A percentile compares a stretch with the other conserved stretches of the same genome.
phyloP scores from a whole-genome alignment of 805 yeast species.

The Ogataea saltuana region DNA sequence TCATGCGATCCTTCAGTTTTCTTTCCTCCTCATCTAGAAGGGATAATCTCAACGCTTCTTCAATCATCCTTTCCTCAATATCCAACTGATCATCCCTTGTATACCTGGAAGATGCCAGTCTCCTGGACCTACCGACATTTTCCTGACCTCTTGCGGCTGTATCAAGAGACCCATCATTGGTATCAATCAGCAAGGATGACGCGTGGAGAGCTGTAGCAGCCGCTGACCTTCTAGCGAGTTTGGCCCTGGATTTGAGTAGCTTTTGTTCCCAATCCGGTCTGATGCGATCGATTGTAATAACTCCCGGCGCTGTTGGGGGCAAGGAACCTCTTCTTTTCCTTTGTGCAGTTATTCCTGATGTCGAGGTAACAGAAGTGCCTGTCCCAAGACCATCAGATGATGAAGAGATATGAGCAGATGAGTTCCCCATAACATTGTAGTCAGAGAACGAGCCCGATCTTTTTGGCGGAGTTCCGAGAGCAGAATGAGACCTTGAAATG shows the following conservation, averaged over 20 bases:
- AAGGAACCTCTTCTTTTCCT: conserved; percentile 52
- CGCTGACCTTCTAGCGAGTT: conserved; percentile 83
- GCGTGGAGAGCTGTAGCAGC: conserved; percentile 95
- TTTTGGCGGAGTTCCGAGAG: conserved; percentile 31
- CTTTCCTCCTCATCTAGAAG: conserved; percentile 68
- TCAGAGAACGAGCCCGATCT: conserved; percentile 13
- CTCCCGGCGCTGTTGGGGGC: conserved; percentile 67
- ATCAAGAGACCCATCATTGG: conserved; percentile 5
- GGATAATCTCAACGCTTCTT: conserved; percentile 78
- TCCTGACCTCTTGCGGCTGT: conserved; percentile 2
- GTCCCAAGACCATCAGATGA: conserved; percentile 2
- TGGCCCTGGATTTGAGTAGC: conserved; percentile 68
- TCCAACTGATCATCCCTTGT: conserved; percentile 37
- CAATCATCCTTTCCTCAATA: conserved; percentile 75
- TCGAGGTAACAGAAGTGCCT: background rate
- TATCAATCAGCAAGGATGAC: conserved; percentile 63
- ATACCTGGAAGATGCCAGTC: conserved; percentile 50
- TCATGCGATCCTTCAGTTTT: conserved; percentile 32
- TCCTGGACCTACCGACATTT: conserved; percentile 14
- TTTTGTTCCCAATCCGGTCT: conserved; percentile 92
- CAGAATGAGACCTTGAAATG: conserved; percentile 31
- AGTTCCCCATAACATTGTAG: conserved; percentile 1
- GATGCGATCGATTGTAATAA: conserved; percentile 75
- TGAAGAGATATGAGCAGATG: background rate
- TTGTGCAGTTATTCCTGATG: background rate